Conservation (phyloP, 176 grass and related monocot species). For the Sorghum bicolor region Sorghum_bicolor_NCBIv3 NC_012879.2:58854001-58854500, state of each 20-base stretch:
- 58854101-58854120: neutral
- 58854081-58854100: conserved; percentile 37
- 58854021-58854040: conserved; percentile 38
- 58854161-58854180: conserved; percentile 38
- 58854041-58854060: conserved; percentile 18
- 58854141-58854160: conserved; percentile 56
- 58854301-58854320: conserved; percentile 20
- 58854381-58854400: conserved; percentile 53
- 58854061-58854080: conserved; percentile 26
- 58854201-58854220: conserved; percentile 7
- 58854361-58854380: conserved; percentile 44
- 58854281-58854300: conserved; percentile 19
- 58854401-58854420: neutral
- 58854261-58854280: conserved; percentile 45
- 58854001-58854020: conserved; percentile 31
- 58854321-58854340: conserved; percentile 8
- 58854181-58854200: conserved; percentile 34
- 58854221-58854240: conserved; percentile 34
- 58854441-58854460: neutral
- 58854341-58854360: conserved; percentile 18
- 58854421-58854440: neutral
- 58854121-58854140: conserved; percentile 40
- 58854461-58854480: neutral
- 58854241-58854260: conserved; percentile 40
- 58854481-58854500: neutral